Conservation (phyloP, 2,329 filamentous ascomycete species). For the Ophiocordyceps sinensis region DNA sequence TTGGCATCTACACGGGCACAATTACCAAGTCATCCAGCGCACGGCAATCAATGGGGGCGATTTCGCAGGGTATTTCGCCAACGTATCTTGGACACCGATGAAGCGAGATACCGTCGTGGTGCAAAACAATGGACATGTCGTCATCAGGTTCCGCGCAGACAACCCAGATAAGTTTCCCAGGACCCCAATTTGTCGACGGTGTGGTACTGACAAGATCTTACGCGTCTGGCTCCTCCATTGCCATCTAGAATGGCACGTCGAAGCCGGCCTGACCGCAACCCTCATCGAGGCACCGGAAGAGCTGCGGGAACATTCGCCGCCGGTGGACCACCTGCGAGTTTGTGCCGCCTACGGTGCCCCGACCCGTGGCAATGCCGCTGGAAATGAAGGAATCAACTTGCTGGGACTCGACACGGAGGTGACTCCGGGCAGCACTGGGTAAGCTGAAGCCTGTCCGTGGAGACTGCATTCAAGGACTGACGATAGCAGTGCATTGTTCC, state of each 20-base stretch:
- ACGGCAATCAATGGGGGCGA: not conserved
- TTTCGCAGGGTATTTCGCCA: not conserved
- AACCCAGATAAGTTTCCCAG: not conserved
- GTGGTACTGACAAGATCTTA: not conserved
- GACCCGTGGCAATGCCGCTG: not conserved
- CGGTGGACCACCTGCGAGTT: not conserved
- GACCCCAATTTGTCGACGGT: not conserved
- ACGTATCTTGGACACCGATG: not conserved
- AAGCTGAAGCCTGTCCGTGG: not conserved
- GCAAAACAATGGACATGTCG: not conserved
- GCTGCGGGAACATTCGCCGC: not conserved
- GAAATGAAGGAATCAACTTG: not conserved
- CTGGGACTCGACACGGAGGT: not conserved
- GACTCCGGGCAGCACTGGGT: not conserved
- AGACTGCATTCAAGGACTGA: not conserved
- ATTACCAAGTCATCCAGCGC: not conserved
- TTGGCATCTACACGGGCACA: not conserved
- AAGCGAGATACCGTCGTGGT: not conserved
- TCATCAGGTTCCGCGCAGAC: not conserved
- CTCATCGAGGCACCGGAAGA: not conserved
- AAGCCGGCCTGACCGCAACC: not conserved
- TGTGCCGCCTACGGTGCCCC: not conserved
- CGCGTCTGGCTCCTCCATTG: not conserved
- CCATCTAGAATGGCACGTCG: not conserved
- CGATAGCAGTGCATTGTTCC: not conserved